Conservation (phyloP, 345 rosid species). For the Hibiscus mutabilis region DNA sequence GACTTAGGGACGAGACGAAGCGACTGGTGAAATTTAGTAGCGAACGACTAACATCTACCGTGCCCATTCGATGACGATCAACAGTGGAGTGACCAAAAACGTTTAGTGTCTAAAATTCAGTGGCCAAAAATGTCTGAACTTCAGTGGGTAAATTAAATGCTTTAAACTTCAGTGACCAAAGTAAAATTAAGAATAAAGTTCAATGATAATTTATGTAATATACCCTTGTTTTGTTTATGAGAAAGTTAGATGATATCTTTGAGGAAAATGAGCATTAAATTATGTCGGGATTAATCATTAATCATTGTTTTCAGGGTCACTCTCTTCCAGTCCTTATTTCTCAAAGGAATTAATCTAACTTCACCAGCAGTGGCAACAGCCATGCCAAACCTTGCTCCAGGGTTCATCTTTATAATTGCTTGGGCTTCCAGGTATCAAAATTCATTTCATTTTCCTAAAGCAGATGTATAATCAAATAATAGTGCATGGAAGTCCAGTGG, state of each 20-base stretch:
- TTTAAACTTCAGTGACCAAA: too few species aligned
- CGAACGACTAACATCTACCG: too few species aligned
- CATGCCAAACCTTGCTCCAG: slow-evolving; percentile 96
- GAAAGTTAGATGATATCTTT: neutral
- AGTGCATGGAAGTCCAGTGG: neutral
- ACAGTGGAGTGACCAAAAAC: too few species aligned
- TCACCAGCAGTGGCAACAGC: slow-evolving; percentile 95
- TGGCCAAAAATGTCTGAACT: too few species aligned
- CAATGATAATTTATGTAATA: too few species aligned
- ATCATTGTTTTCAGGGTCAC: slow-evolving; percentile 46
- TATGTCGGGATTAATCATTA: neutral
- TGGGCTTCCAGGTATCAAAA: slow-evolving; percentile 59
- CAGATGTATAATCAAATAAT: neutral
- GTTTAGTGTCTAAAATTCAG: too few species aligned
- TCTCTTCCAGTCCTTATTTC: slow-evolving; percentile 62
- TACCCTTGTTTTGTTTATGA: too few species aligned
- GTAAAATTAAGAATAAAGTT: too few species aligned
- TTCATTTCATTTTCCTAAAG: neutral
- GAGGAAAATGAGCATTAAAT: neutral
- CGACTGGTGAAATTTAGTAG: too few species aligned
- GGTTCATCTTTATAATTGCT: slow-evolving; percentile 75
- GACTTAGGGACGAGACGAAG: too few species aligned
- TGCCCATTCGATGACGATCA: too few species aligned
- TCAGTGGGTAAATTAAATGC: too few species aligned
- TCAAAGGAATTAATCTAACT: slow-evolving; percentile 73